Conservation (phyloP, 1,139 yeast species). For the Trichomonascaceae sp. region DNA sequence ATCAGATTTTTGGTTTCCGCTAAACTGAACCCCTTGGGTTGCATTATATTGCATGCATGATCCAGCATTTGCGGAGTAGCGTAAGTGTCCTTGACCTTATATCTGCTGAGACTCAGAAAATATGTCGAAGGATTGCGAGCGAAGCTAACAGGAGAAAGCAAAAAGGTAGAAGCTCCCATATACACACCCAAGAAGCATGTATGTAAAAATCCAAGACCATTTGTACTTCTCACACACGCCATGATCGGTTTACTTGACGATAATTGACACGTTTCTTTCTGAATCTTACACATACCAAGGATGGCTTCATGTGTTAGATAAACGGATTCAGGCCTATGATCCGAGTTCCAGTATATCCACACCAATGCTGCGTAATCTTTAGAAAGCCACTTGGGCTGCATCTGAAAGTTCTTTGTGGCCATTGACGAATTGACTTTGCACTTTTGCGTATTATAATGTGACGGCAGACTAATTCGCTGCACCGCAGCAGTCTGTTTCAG, state of each 20-base stretch:
- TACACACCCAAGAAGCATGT: conserved; percentile 77
- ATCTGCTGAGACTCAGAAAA: conserved; percentile 64
- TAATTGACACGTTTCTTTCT: conserved; percentile 88
- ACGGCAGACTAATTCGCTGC: conserved; percentile 42
- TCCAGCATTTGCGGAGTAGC: conserved; percentile 81
- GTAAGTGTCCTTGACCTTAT: conserved; percentile 80
- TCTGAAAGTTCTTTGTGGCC: conserved; percentile 32
- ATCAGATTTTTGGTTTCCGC: conserved; percentile 71
- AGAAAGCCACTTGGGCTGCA: conserved; percentile 27
- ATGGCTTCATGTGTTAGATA: conserved; percentile 58
- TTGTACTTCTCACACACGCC: conserved; percentile 80
- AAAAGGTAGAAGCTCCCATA: conserved; percentile 77
- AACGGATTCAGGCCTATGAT: conserved; percentile 63
- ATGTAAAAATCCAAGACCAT: conserved; percentile 84
- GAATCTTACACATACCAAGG: conserved; percentile 75
- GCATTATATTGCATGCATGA: conserved; percentile 58
- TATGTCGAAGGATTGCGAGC: conserved; percentile 71
- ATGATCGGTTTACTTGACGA: conserved; percentile 65
- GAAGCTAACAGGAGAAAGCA: conserved; percentile 73
- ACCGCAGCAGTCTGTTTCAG: conserved; percentile 50
- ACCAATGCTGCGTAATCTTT: conserved; percentile 43
- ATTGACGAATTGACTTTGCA: conserved; percentile 52
- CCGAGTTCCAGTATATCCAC: conserved; percentile 67
- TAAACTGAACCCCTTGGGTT: conserved; percentile 60
- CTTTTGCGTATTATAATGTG: conserved; percentile 63